Evolutionary conservation across 2,329 filamentous ascomycete species (phyloP), one percentile per base, ranked within the genome.

Genomic region (Pezicula neosporulosa): DNA sequence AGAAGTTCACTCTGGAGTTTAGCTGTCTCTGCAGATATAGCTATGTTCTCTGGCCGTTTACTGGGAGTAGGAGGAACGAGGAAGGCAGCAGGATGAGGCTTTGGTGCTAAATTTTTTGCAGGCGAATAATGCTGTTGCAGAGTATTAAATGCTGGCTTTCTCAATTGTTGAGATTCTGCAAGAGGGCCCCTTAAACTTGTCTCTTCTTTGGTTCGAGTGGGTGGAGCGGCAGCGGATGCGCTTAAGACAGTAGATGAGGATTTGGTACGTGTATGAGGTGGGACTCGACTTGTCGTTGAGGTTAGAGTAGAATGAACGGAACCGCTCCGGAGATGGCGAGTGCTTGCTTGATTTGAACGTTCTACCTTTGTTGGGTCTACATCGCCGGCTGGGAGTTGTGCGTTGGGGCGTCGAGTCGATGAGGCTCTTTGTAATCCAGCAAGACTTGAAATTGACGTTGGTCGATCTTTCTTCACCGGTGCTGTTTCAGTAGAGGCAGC

Each of bases 51-150:
- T 5, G 83, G 80, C 3, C 81, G 73, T 60, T 85, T 83, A 28
- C 79, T 81, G 1, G 83, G 82, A 3, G 81, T 81, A 0, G 82
- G 78, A 1, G 82, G 80, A 16, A 79, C 80, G 42, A 85, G 75
- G 66, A 75, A 77, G 38, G 76, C 72, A 13, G 81, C 71, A 0
- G 80, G 80, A n/a, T 81, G 71, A 5, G 83, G 81, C 54, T 87
- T 88, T 0, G 84, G 81, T 0, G 78, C 76, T 8, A 75, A 69
- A 4, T 72, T 74, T 61, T 86, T 86, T 42, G 80, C 79, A 0
- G 85, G 85, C 27, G 81, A 85, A 69, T 81, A 87, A 68, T 87
- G 82, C 58, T 87, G 83, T 58, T 87, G 83, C 37, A 81, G 76
- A 1, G 79, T 85, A 44, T 74, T 80, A 67, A 87, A 87, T 10